Base-by-base conservation (phyloP, 768 basidiomycete genomes). In the Psilocybe cyanescens region DNA sequence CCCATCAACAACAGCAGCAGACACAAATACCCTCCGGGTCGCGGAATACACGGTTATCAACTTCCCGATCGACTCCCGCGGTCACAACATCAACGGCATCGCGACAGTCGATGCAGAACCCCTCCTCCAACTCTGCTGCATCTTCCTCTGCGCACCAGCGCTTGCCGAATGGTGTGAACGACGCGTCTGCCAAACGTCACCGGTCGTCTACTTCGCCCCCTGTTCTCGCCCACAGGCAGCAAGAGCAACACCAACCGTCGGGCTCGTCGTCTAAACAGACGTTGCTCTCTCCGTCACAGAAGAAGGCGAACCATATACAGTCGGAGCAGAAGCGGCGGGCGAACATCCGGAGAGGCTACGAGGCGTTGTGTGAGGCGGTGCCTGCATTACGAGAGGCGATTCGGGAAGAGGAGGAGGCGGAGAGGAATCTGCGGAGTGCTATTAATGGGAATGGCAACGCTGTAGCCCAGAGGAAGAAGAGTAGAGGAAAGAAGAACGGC, bases 281-380 rank as follows among this genome's bases (percentile, higher is more conserved):
- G 1, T 80, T 95, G 28, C 82, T 96, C 28, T 88, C 90, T 1
- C 86, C 91, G 0, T 88, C 90, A 2, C 92, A 95, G 79, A 96
- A 96, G 72, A 93, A 95, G 71, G 90, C 90, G 44, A 96, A 96
- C 68, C 95, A 97, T 70, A 97, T 97, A 65, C 91, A 93, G 67
- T 91, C 89, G 2, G 95, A 97, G 77, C 94, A 97, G 78, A 96
- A 96, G 74, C 88, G 95, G 28, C 86, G 95, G 33, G 93, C 93
- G 12, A 95, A 95, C 68, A 97, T 97, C 55, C 83, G 94, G 9
- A 78, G 88, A 41, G 95, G 94, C 9, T 97, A 97, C 71, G 95
- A 96, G 67, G 87, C 90, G 6, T 80, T 97, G 0, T 95, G 94
- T 68, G 89, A 89, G 28, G 85, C 86, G 29, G 89, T 97, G 0